A percentile compares a stretch with the other conserved stretches of the same genome.
Evolutionary conservation across 331 rosid genomes (phyloP).

Genomic region (Cucumis variabilis): DNA sequence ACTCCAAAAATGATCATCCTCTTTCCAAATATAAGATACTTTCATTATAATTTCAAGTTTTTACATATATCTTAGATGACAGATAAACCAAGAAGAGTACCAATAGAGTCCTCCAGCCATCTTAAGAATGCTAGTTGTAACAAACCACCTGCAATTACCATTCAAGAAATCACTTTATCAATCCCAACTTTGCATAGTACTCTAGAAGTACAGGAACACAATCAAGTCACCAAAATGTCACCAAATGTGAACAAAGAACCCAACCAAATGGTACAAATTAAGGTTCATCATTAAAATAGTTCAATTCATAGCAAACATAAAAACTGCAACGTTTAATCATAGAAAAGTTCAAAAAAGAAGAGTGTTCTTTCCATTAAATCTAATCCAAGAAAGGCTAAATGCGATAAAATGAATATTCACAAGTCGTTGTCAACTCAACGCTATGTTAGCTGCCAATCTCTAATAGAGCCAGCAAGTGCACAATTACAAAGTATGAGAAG

Average conservation of each 20-base stretch:
- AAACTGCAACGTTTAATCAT: background rate
- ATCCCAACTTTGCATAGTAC: background rate
- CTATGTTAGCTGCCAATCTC: background rate
- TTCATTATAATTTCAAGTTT: background rate
- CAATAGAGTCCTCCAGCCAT: constrained; percentile 81
- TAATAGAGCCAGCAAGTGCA: background rate
- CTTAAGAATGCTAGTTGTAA: constrained; percentile 89
- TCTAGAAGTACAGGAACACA: constrained; percentile 6
- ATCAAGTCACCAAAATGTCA: background rate
- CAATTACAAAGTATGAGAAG: background rate
- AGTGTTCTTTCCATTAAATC: background rate
- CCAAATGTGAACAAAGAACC: background rate
- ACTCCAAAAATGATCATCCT: background rate
- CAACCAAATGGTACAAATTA: background rate
- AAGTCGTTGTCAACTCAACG: background rate
- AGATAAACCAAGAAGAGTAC: constrained; percentile 47
- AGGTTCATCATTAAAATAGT: background rate
- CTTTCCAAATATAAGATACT: background rate
- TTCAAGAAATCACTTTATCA: constrained; percentile 24
- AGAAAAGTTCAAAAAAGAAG: background rate
- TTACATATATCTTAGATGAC: background rate
- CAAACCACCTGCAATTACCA: constrained; percentile 75
- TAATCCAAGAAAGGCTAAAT: background rate
- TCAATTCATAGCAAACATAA: background rate
- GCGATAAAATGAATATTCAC: background rate